These are phyloP conservation scores for Backusella australiensis DNA, from an alignment of 192 early-diverging fungal species.

Conservation along the genomic window DNA sequence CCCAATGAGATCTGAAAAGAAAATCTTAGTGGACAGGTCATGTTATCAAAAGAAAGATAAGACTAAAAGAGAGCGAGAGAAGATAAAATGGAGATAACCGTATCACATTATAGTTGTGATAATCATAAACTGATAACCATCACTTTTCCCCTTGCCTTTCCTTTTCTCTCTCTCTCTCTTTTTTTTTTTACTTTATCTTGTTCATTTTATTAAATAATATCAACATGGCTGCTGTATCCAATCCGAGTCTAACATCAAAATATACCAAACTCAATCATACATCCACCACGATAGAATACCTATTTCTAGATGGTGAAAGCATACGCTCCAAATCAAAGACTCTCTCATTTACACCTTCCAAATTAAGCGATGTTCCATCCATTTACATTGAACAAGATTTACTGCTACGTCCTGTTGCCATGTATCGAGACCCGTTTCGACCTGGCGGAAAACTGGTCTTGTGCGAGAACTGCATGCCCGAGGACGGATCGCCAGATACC, in stretches of 20 bases:
- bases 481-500: slow-evolving; percentile 45
- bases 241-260: slow-evolving; percentile 4
- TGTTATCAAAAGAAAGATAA: neutral
- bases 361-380: slow-evolving; percentile 33
- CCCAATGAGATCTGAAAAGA: neutral
- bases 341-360: slow-evolving; percentile 16
- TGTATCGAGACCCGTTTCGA: slow-evolving; percentile 53
- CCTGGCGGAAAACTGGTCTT: slow-evolving; percentile 44
- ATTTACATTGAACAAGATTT: slow-evolving; percentile 36
- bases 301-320: slow-evolving; percentile 49
- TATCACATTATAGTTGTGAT: neutral
- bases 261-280: neutral
- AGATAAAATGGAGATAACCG: slow-evolving; percentile 11
- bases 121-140: neutral
- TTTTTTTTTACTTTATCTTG: too few relatives aligned
- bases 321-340: slow-evolving; percentile 50
- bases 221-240: neutral
- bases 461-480: slow-evolving; percentile 43
- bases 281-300: slow-evolving; percentile 43
- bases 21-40: slow-evolving; percentile 4
- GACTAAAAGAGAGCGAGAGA: neutral
- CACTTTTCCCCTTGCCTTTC: neutral
- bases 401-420: slow-evolving; percentile 40
- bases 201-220: neutral
- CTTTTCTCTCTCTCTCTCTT: neutral